Evolutionary conservation across 2,329 filamentous ascomycete species (phyloP).

Genomic region (Colletotrichum godetiae): DNA sequence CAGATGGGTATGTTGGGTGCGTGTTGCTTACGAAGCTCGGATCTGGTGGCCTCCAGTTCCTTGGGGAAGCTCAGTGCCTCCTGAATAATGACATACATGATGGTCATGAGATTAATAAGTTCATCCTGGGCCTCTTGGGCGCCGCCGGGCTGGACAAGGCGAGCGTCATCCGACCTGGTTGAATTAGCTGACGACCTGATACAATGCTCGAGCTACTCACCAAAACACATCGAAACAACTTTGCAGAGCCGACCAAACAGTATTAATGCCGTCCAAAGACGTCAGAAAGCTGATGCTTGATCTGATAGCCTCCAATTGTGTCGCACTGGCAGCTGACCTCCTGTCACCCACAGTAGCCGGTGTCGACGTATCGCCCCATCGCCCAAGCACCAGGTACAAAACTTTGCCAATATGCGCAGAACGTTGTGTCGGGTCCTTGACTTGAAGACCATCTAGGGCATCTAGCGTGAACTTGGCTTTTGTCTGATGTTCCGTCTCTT

Average conservation of each 20-base stretch:
- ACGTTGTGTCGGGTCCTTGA: constrained; percentile 59
- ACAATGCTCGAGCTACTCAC: constrained; percentile 48
- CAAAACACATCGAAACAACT: constrained; percentile 64
- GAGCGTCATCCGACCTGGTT: constrained; percentile 59
- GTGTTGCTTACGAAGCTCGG: constrained; percentile 61
- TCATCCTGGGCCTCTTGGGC: constrained; percentile 68
- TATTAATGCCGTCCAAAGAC: constrained; percentile 60
- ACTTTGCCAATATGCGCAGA: constrained; percentile 67
- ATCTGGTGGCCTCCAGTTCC: constrained; percentile 58
- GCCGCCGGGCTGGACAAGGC: constrained; percentile 50
- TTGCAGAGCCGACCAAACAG: constrained; percentile 63
- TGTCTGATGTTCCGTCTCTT: constrained; percentile 68
- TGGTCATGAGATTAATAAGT: constrained; percentile 71
- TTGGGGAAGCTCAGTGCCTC: constrained; percentile 63
- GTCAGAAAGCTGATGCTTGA: constrained; percentile 63
- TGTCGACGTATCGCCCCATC: constrained; percentile 77
- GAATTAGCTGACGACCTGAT: constrained; percentile 42
- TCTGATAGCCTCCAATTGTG: constrained; percentile 70
- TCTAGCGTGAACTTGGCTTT: constrained; percentile 67
- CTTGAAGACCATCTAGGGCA: constrained; percentile 58
- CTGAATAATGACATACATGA: constrained; percentile 71
- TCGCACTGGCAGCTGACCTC: constrained; percentile 63
- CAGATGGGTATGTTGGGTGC: background rate
- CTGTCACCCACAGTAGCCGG: constrained; percentile 52
- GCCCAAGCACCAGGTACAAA: constrained; percentile 73